Conservation (phyloP, 768 basidiomycete species). For the Tricholoma flavovirens region DNA sequence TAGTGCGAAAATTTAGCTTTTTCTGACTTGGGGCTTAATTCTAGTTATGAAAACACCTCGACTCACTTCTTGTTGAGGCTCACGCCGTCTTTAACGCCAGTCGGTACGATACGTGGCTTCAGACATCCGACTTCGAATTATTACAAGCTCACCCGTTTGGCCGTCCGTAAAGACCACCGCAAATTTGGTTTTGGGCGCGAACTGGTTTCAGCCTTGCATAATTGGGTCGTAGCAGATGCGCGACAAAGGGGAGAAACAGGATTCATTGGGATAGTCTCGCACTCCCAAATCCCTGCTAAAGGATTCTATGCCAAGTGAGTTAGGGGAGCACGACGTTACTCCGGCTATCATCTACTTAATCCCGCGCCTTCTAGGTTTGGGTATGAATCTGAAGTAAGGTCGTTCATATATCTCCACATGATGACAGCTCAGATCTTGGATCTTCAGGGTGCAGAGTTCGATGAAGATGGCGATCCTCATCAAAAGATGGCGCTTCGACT, state of each 20-base stretch:
- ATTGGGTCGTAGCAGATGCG: conserved; percentile 49
- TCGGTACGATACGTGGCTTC: conserved; percentile 64
- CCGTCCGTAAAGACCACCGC: conserved; percentile 62
- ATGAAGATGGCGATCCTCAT: conserved; percentile 82
- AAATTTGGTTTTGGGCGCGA: conserved; percentile 56
- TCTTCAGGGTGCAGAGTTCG: conserved; percentile 63
- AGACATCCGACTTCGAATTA: conserved; percentile 33
- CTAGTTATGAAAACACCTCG: conserved; percentile 56
- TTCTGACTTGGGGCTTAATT: conserved; percentile 1
- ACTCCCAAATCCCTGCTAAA: conserved; percentile 70
- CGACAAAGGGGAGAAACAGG: conserved; percentile 17
- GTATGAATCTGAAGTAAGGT: conserved; percentile 58
- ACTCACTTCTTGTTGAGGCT: conserved; percentile 72
- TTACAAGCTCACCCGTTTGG: conserved; percentile 73
- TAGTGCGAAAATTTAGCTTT: background rate
- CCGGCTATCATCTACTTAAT: conserved; percentile 13
- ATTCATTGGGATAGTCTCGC: conserved; percentile 42
- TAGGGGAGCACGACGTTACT: background rate
- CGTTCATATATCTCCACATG: conserved; percentile 12
- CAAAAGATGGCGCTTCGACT: conserved; percentile 71
- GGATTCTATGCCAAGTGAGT: conserved; percentile 75
- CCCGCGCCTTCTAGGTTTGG: conserved; percentile 48
- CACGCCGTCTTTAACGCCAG: conserved; percentile 49
- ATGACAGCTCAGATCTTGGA: conserved; percentile 20
- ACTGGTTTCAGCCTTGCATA: conserved; percentile 59